Evolutionary conservation across 2,329 filamentous ascomycete species (phyloP).

Genomic region (Bisporella sp.): DNA sequence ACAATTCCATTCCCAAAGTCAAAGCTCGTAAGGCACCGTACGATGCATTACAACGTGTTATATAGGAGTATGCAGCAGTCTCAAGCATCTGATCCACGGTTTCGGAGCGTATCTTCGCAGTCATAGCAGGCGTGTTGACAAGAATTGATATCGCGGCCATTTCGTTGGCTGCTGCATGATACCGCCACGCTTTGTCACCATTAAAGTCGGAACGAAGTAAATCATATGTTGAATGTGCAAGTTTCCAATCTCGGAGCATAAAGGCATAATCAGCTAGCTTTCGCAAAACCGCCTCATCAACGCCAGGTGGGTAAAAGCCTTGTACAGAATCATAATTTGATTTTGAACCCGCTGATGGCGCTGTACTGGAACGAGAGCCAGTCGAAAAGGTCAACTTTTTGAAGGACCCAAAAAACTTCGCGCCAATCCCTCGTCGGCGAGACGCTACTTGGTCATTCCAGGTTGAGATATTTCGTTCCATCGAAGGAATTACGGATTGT

Average conservation of each 20-base stretch:
- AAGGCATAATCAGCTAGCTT: conserved; percentile 93
- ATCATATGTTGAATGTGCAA: conserved; percentile 88
- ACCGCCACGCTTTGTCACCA: conserved; percentile 94
- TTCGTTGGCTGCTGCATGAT: conserved; percentile 89
- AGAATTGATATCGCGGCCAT: conserved; percentile 86
- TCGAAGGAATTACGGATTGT: conserved; percentile 88
- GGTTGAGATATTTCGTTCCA: conserved; percentile 84
- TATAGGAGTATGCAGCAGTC: conserved; percentile 85
- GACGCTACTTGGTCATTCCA: conserved; percentile 99
- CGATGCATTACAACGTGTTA: conserved; percentile 71
- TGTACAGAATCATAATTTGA: conserved; percentile 72
- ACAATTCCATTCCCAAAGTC: conserved; percentile 69
- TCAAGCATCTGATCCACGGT: conserved; percentile 83
- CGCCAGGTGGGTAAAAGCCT: conserved; percentile 78
- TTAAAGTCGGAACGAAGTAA: conserved; percentile 81
- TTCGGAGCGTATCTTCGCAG: conserved; percentile 71
- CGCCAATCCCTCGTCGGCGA: conserved; percentile 73
- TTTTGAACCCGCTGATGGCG: conserved; percentile 38
- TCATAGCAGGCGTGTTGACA: conserved; percentile 64
- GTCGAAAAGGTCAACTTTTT: conserved; percentile 88
- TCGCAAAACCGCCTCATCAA: conserved; percentile 84
- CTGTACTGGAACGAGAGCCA: conserved; percentile 27
- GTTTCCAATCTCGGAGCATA: conserved; percentile 93
- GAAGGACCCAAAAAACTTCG: conserved; percentile 88
- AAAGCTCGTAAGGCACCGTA: conserved; percentile 77